Percentiles rank a stretch among this genome's conserved stretches.
Conservation (phyloP, 176 grass and related monocot species). For the Puya raimondii region DNA sequence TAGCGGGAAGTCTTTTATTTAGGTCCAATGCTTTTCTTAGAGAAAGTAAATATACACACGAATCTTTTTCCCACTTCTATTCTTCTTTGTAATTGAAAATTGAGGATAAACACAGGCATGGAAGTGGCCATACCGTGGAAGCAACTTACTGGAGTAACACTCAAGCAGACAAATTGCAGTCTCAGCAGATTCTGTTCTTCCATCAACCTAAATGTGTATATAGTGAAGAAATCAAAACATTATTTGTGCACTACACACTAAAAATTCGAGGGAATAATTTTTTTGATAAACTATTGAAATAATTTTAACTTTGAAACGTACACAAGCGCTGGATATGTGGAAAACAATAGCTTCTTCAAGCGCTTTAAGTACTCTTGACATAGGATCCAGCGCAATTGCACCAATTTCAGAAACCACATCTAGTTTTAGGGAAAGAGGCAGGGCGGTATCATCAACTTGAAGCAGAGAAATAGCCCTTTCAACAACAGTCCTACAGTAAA, state of each 20-base stretch:
- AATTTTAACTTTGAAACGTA: slow-evolving; percentile 6
- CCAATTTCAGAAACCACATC: slow-evolving; percentile 71
- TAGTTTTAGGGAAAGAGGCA: slow-evolving; percentile 57
- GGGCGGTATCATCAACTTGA: slow-evolving; percentile 38
- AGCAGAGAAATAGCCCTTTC: slow-evolving; percentile 54
- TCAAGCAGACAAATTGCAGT: slow-evolving; percentile 52
- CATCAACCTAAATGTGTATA: slow-evolving; percentile 35
- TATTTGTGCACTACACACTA: background rate
- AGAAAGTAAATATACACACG: background rate
- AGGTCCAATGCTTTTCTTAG: too few relatives aligned
- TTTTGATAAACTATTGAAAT: background rate
- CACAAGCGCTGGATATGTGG: slow-evolving; percentile 51
- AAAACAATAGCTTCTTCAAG: slow-evolving; percentile 58
- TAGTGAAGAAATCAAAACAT: slow-evolving; percentile 10
- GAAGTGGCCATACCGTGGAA: slow-evolving; percentile 66
- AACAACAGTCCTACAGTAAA: slow-evolving; percentile 57
- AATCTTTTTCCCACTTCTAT: background rate
- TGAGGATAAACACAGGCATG: background rate
- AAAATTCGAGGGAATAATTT: too few relatives aligned
- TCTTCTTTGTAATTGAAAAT: background rate
- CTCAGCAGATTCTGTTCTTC: slow-evolving; percentile 24
- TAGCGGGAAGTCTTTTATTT: too few relatives aligned
- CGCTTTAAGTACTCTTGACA: slow-evolving; percentile 51
- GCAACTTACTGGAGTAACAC: slow-evolving; percentile 55
- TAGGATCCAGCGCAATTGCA: slow-evolving; percentile 34